Base-by-base conservation (phyloP, 257 asterid genomes). In the Forsythia suspensa region DNA sequence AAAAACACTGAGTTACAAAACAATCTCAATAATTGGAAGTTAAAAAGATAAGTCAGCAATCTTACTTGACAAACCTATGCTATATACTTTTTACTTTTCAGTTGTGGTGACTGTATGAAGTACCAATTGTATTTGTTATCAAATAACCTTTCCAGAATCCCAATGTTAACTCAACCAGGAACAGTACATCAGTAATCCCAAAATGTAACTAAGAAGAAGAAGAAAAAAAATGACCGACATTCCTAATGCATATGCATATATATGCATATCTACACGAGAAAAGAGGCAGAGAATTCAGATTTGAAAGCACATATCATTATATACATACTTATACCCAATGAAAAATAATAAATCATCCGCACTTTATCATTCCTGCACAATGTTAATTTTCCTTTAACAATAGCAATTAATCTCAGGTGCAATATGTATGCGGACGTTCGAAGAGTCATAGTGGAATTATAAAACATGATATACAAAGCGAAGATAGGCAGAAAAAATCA, bases 1-100 rank as follows among this genome's bases (percentile, higher is more conserved):
- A 73, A 20, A 68, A 51, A 67, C 18, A 72, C n/a, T 44, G 77
- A 36, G 80, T 69, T 72, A 76, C 44, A 8, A 68, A 75, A 66
- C 63, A 68, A 75, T 37, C 63, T 51, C 69, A 55, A 21, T 3
- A 63, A 57, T 11, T 29, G 72, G 38, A 76, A 71, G 5, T 55
- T 37, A 34, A 41, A 12, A 15, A 51, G 39, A 67, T 11, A 75
- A 21, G 40, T 29, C 16, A 43, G 71, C 68, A 69, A 43, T 4
- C 55, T 57, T 29, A 20, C 61, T 59, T 38, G 46, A 20, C 38
- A 57, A 59, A 34, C 46, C 36, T 59, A 12, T 44, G 48, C 43
- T 37, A 46, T 6, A 18, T 46, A 37, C 12, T 3, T 66, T 59
- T 59, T 68, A 18, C 41, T 8, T 20, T 68, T 11, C 46, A 21